Base-by-base conservation (phyloP, 495 filamentous ascomycete species). In the Podospora didyma region DNA sequence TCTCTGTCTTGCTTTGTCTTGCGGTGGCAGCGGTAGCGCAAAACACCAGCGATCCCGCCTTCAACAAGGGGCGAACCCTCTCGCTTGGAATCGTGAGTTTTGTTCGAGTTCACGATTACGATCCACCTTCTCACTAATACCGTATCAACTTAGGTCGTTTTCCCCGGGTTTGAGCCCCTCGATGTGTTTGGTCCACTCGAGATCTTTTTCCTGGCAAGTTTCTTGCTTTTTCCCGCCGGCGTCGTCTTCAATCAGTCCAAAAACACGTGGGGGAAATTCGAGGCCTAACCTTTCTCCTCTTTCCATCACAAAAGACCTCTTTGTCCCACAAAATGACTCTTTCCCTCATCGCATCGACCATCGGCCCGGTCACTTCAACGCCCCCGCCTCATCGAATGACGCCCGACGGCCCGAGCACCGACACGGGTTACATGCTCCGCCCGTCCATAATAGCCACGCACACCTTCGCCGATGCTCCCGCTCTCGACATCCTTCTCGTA, bases 111-210 rank as follows among this genome's bases (percentile, higher is more conserved):
- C 34, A 7, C 34, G 34, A n/a, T 14, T 14, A 35, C 34, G 7
- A 35, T 14, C 34, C 14, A 35, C 7, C 14, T 7, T 35, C 7
- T 35, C 7, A 7, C 34, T 14, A 35, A 14, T 14, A 35, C 14
- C 34, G 7, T 7, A 35, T 7, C 34, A 7, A 35, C 7, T 35
- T 35, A 35, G 34, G 14, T 70, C 42, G 57, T 72, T 23, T 66
- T 64, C 57, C 65, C 49, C 2, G 56, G 54, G 49, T 67, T 67
- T 48, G 51, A 67, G 17, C 48, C 54, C 11, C 66, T 80, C 19
- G 79, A 82, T 56, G 74, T 75, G 47, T 78, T 78, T 49, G 83
- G 81, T 3, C 82, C 82, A 12, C 63, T 86, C n/a, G 79, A 84
- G 44, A 65, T 71, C 54, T 64, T 86, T 35, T 7, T 14, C 34